Evolutionary conservation across 225 moss, liverwort and hornwort genomes (phyloP), one percentile per base, ranked within the genome.

Genomic region (Sphagnum tenellum): DNA sequence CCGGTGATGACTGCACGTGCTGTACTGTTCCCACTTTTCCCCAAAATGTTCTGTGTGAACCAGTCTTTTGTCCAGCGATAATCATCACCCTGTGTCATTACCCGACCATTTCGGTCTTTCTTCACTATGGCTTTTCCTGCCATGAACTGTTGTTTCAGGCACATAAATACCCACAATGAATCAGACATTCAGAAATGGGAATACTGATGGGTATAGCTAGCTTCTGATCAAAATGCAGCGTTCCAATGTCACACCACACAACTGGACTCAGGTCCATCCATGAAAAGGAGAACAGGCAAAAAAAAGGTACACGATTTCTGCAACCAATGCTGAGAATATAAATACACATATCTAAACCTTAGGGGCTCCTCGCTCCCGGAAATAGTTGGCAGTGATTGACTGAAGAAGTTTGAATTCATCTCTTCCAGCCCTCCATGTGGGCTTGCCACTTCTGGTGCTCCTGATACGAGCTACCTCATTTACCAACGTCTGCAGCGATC

Each of bases 41-140:
- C 91, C 56, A 94, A 66, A 47, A 94, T 67, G 55, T 79, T 74
- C 8, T 82, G 61, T 57, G 85, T 83, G 54, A 94, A 68, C 89
- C 94, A 89, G 46, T 81, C 81, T n/a, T 83, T 78, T 64, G 89
- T 89, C 77, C 89, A 75, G 29, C 86, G 81, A 65, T 83, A 82
- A 46, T 83, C 81, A 44, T 89, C 72, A 76, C 84, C 78, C 29
- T 29, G 29, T 66, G 85, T 84, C 51, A 79, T 81, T 64, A 88
- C 64, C 11, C 81, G 78, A 56, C 85, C 91, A 13, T 82, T 77
- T 51, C 59, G 56, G 70, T 76, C 81, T 71, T 74, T 80, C 66
- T 69, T 80, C 12, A 47, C 50, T 47, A 73, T 71, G 53, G 80
- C 84, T 67, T 52, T 78, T 47, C 80, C 84, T 3, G 69, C 29